Evolutionary conservation across 2,329 filamentous ascomycete species (phyloP).

Genomic region (Bipolaris victoriae): DNA sequence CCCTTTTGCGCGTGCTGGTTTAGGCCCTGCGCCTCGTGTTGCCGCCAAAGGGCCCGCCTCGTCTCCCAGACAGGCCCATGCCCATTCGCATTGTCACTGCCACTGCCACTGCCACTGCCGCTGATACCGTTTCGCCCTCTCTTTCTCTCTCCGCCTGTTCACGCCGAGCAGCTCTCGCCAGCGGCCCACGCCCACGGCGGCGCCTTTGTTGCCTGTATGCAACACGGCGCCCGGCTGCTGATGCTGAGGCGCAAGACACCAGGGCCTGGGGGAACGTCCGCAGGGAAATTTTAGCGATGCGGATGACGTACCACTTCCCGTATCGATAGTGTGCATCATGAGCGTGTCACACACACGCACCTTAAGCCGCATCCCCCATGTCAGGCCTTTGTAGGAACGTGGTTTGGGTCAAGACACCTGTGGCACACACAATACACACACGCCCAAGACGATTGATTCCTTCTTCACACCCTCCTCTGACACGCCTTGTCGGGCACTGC

Average conservation of each 20-base stretch:
- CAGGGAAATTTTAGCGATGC: constrained; percentile 9
- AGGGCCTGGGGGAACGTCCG: neutral
- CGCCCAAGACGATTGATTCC: neutral
- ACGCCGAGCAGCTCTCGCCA: neutral
- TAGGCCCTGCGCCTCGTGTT: constrained; percentile 23
- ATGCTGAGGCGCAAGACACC: neutral
- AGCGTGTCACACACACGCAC: neutral
- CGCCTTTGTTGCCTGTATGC: neutral
- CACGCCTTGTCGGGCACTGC: constrained; percentile 15
- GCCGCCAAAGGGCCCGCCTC: constrained; percentile 19
- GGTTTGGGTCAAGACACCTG: neutral
- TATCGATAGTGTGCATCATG: constrained; percentile 14
- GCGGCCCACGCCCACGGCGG: neutral
- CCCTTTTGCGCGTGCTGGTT: constrained; percentile 9
- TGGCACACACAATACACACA: neutral
- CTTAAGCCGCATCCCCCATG: neutral
- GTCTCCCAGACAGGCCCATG: constrained; percentile 10
- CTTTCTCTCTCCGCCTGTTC: neutral
- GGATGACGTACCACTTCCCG: constrained; percentile 15
- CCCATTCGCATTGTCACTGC: constrained; percentile 12
- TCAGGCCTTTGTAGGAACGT: constrained; percentile 5
- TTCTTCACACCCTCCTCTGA: constrained; percentile 13
- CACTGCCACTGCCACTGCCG: neutral
- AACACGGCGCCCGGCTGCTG: neutral
- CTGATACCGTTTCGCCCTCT: constrained; percentile 5